phyloP scores from a whole-genome alignment of 768 basidiomycete species.

The Calocera cornea region DNA sequence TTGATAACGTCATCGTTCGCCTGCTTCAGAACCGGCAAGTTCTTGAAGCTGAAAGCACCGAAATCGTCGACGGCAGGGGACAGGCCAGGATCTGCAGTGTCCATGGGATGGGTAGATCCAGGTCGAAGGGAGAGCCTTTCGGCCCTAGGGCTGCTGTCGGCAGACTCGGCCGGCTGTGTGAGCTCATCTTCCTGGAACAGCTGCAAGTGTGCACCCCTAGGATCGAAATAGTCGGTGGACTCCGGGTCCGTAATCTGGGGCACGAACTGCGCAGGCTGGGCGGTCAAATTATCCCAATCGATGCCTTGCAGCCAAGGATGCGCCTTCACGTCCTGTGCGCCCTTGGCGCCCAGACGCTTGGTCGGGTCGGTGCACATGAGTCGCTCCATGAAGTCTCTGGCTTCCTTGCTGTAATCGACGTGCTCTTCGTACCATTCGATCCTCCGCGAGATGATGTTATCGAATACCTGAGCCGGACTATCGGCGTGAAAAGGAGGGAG shows the following conservation, averaged over 20 bases:
- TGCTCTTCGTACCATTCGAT: constrained; percentile 95
- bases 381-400: constrained; percentile 77
- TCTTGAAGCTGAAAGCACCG: constrained; percentile 97
- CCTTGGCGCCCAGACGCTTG: constrained; percentile 68
- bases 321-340: constrained; percentile 81
- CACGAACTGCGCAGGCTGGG: constrained; percentile 83
- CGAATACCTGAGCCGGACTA: constrained; percentile 92
- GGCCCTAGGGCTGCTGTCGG: constrained; percentile 23
- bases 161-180: constrained; percentile 19
- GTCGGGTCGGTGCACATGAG: constrained; percentile 70
- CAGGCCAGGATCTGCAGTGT: constrained; percentile 15
- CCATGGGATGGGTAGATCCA: constrained; percentile 15
- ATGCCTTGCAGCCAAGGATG: constrained; percentile 85
- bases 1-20: constrained; percentile 97
- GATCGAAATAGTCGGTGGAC: constrained; percentile 99
- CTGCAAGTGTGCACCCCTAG: constrained; percentile 81
- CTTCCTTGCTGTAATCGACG: constrained; percentile 72
- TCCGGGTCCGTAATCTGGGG: constrained; percentile 91
- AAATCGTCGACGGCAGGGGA: constrained; percentile 74
- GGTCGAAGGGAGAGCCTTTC: constrained; percentile 14
- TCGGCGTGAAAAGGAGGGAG: constrained; percentile 97
- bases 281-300: constrained; percentile 86
- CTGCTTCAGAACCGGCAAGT: constrained; percentile 87
- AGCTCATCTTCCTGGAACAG: constrained; percentile 82
- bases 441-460: constrained; percentile 89